phyloP scores from a whole-genome alignment of 352 stramenopile species.

The Heterotrichella gracilis region DNA sequence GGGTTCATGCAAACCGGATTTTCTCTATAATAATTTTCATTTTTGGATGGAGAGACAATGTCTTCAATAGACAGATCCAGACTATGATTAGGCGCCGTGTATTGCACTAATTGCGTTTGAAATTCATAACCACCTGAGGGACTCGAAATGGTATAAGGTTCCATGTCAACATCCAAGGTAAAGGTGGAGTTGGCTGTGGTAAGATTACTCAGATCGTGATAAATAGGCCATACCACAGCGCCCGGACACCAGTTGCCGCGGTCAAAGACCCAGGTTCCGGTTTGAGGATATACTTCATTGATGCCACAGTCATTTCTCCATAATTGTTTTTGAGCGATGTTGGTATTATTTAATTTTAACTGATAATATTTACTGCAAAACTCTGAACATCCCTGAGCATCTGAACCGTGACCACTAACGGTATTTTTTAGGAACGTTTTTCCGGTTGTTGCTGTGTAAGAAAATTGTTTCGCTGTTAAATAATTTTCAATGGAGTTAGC shows the following conservation, averaged over 20 bases:
- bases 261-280: background rate
- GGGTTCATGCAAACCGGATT: background rate
- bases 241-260: background rate
- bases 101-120: background rate
- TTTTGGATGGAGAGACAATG: background rate
- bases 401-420: background rate
- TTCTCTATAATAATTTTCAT: background rate
- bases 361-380: constrained; percentile 5
- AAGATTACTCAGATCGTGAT: background rate
- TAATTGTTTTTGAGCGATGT: background rate
- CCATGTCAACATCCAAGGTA: background rate
- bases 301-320: background rate
- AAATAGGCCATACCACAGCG: background rate
- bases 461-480: background rate
- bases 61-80: background rate
- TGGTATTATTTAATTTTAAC: background rate
- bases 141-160: background rate
- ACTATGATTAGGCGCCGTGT: background rate
- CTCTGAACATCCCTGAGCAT: background rate
- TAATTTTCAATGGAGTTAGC: background rate
- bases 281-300: background rate
- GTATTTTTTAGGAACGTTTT: background rate
- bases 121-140: background rate
- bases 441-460: background rate
- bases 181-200: background rate